Evolutionary conservation across 108 stramenopile genomes (phyloP).

Genomic region (Discostella stelligeroides): DNA sequence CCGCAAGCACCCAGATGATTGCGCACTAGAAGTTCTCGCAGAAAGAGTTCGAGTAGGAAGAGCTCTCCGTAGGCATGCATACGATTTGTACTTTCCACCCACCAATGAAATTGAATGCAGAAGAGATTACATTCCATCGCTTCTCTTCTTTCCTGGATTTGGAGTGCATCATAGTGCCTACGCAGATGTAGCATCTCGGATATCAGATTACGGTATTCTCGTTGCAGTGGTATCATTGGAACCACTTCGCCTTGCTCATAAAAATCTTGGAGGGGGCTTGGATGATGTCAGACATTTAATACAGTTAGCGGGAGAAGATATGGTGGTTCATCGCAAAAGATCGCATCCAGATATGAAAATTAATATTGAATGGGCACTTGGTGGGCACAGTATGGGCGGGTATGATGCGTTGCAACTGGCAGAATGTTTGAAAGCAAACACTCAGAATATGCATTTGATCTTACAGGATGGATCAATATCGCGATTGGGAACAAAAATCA

Average conservation of each 20-base stretch:
- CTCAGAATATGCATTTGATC: constrained; percentile 9
- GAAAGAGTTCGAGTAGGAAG: constrained; percentile 29
- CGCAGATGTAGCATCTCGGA: constrained; percentile 25
- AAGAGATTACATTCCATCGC: constrained; percentile 15
- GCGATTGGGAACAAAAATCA: constrained; percentile 12
- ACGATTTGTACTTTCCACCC: constrained; percentile 40
- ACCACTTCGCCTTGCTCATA: constrained; percentile 34
- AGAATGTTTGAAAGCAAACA: constrained; percentile 9
- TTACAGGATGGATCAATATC: constrained; percentile 30
- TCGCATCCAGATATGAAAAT: constrained; percentile 1
- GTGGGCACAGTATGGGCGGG: constrained; percentile 42
- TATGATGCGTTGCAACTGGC: constrained; percentile 34
- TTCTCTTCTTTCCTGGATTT: constrained; percentile 43
- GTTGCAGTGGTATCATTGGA: constrained; percentile 37
- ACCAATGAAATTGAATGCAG: background rate
- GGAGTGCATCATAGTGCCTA: constrained; percentile 32
- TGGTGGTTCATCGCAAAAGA: constrained; percentile 22
- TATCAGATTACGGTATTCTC: constrained; percentile 31
- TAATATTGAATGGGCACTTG: constrained; percentile 31
- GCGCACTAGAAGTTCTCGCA: constrained; percentile 8
- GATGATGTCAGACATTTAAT: constrained; percentile 26
- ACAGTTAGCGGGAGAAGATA: constrained; percentile 22
- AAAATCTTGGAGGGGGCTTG: constrained; percentile 30
- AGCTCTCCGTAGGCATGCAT: constrained; percentile 19
- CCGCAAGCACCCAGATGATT: constrained; percentile 19